phyloP scores from a whole-genome alignment of 2,329 filamentous ascomycete species.

The Penicillium sp. region DNA sequence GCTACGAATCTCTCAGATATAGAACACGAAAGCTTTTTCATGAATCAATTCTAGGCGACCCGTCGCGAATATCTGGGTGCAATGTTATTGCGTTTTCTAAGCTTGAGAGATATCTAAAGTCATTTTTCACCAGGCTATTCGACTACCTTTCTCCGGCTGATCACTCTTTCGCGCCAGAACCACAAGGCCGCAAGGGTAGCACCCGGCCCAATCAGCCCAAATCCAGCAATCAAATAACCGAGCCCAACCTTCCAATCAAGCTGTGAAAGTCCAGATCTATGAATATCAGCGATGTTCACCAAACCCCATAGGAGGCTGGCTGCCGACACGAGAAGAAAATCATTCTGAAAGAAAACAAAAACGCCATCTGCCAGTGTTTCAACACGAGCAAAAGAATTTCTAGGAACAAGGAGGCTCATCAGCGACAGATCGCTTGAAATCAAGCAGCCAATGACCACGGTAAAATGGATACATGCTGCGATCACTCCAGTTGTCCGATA shows the following conservation, averaged over 20 bases:
- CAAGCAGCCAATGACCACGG: slow-evolving; percentile 1
- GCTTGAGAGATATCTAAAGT: too few relatives aligned
- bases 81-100: too few relatives aligned
- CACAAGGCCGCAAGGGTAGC: slow-evolving; percentile 25
- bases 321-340: slow-evolving; percentile 24
- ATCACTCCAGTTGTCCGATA: slow-evolving; percentile 10
- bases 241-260: slow-evolving; percentile 7
- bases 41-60: too few relatives aligned
- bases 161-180: slow-evolving; percentile 26
- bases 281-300: slow-evolving; percentile 25
- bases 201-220: slow-evolving; percentile 23
- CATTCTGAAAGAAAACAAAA: slow-evolving; percentile 30
- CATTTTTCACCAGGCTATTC: not conserved
- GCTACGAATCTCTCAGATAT: not conserved
- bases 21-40: not conserved
- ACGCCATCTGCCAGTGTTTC: slow-evolving; percentile 22
- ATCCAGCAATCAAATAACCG: slow-evolving; percentile 11
- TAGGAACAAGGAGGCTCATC: slow-evolving; percentile 18
- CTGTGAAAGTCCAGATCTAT: slow-evolving; percentile 20
- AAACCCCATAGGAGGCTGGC: slow-evolving; percentile 24
- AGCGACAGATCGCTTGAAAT: slow-evolving; percentile 11
- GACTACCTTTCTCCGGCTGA: slow-evolving; percentile 8
- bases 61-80: too few relatives aligned
- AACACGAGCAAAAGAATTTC: slow-evolving; percentile 8
- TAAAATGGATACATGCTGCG: slow-evolving; percentile 13